Conservation (phyloP, 139 green algal species). For the Ostreobium quekettii region DNA sequence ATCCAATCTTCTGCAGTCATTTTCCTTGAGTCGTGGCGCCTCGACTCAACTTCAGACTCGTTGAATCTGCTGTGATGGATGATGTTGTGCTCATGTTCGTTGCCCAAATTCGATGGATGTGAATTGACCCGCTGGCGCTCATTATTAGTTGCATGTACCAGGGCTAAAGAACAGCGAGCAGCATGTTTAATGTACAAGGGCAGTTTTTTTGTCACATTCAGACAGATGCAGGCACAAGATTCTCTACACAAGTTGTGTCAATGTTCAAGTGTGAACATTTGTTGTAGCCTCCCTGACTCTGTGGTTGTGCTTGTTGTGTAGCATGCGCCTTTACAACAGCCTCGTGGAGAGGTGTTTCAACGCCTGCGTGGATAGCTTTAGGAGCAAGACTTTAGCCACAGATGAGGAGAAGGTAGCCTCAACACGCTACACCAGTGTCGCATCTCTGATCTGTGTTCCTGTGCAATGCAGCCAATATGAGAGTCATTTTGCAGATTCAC, state of each 20-base stretch:
- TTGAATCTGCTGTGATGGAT: too few relatives aligned
- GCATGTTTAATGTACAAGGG: background rate
- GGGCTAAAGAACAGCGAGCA: background rate
- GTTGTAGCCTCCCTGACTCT: background rate
- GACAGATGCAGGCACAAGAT: background rate
- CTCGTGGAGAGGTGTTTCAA: slow-evolving; percentile 93
- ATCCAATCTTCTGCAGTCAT: too few relatives aligned
- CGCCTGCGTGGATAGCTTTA: slow-evolving; percentile 86
- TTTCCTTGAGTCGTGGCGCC: too few relatives aligned
- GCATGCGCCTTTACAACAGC: slow-evolving; percentile 93
- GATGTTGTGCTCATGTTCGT: too few relatives aligned
- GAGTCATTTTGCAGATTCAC: too few relatives aligned
- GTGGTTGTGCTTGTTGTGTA: slow-evolving; percentile 26
- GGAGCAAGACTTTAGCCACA: slow-evolving; percentile 79
- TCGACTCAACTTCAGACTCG: too few relatives aligned
- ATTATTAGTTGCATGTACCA: background rate
- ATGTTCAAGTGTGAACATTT: background rate
- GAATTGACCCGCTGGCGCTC: too few relatives aligned
- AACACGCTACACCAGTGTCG: too few relatives aligned
- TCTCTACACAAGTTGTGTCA: background rate
- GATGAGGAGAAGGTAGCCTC: slow-evolving; percentile 91
- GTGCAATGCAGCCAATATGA: too few relatives aligned
- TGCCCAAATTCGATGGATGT: too few relatives aligned
- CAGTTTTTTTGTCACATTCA: slow-evolving; percentile 7
- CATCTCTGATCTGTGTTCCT: too few relatives aligned